Evolutionary conservation across 495 filamentous ascomycete genomes (phyloP).

Genomic region (Immersiella caudata): DNA sequence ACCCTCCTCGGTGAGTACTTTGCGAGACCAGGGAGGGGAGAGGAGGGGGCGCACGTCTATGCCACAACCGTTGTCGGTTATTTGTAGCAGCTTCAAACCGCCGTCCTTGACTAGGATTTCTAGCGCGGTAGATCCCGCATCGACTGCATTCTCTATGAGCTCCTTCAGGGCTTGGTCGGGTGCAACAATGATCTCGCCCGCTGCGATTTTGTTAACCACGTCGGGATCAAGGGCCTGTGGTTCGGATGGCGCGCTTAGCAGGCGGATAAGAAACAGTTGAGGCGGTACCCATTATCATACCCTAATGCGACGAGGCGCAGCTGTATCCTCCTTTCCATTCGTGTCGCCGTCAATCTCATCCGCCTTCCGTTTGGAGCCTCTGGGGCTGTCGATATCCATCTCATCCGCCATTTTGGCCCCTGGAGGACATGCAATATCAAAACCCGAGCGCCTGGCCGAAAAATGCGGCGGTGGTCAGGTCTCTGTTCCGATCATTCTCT

Average conservation of each 20-base stretch:
- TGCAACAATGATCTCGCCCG: slow-evolving; percentile 98
- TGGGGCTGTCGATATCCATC: slow-evolving; percentile 44
- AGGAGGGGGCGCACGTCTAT: slow-evolving; percentile 77
- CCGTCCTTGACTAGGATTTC: slow-evolving; percentile 95
- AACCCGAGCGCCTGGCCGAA: background rate
- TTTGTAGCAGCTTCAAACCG: slow-evolving; percentile 94
- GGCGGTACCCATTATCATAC: slow-evolving; percentile 30
- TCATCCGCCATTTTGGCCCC: slow-evolving; percentile 32
- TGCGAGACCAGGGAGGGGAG: background rate
- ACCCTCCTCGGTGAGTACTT: slow-evolving; percentile 28
- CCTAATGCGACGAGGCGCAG: slow-evolving; percentile 69
- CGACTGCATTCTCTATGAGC: slow-evolving; percentile 95
- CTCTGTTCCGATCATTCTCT: background rate
- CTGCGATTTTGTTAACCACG: slow-evolving; percentile 98
- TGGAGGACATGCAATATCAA: background rate
- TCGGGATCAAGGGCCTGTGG: slow-evolving; percentile 83
- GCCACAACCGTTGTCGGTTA: slow-evolving; percentile 96
- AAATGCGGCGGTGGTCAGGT: background rate
- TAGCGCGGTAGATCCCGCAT: slow-evolving; percentile 88
- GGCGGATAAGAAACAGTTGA: background rate
- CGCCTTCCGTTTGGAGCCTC: slow-evolving; percentile 67
- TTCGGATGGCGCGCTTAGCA: slow-evolving; percentile 5
- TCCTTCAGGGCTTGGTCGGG: slow-evolving; percentile 98
- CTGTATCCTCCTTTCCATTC: slow-evolving; percentile 31
- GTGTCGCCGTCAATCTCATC: slow-evolving; percentile 43